phyloP scores from a whole-genome alignment of 2,329 filamentous ascomycete genomes.

The Bertia moriformis region DNA sequence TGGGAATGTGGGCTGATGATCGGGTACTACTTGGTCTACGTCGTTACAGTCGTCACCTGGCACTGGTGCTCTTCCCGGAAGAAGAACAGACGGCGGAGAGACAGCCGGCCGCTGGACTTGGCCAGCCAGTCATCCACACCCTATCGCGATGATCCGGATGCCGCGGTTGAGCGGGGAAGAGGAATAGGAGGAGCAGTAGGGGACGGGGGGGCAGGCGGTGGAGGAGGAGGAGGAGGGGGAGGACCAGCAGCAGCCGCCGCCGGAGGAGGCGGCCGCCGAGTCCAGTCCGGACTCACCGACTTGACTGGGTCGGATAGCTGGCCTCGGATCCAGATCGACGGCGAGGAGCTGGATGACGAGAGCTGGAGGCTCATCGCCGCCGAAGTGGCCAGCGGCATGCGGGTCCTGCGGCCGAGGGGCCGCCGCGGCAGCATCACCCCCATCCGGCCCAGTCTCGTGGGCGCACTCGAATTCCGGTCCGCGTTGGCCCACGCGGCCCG shows the following conservation, averaged over 20 bases:
- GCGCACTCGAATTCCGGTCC: slow-evolving; percentile 83
- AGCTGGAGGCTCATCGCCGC: slow-evolving; percentile 55
- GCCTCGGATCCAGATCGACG: slow-evolving; percentile 30
- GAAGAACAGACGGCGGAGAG: too few species aligned
- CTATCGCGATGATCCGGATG: slow-evolving; percentile 47
- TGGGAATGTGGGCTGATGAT: slow-evolving; percentile 93
- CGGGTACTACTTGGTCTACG: slow-evolving; percentile 78
- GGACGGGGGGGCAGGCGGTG: slow-evolving; percentile 14
- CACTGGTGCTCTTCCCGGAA: slow-evolving; percentile 68
- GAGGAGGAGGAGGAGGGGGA: slow-evolving; percentile 12
- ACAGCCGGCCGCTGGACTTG: slow-evolving; percentile 15
- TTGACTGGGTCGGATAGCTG: slow-evolving; percentile 27
- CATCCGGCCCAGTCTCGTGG: slow-evolving; percentile 83
- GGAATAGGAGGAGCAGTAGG: slow-evolving; percentile 32
- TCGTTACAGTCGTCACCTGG: slow-evolving; percentile 75
- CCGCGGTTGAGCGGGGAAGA: too few species aligned
- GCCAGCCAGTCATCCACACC: slow-evolving; percentile 10
- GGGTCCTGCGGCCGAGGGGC: slow-evolving; percentile 56
- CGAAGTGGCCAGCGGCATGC: slow-evolving; percentile 86
- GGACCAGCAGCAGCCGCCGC: slow-evolving; percentile 8
- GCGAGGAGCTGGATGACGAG: slow-evolving; percentile 27
- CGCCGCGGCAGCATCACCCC: slow-evolving; percentile 65
- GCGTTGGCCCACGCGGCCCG: slow-evolving; percentile 76
- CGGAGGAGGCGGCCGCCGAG: too few species aligned
- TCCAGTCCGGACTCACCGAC: slow-evolving; percentile 13